These are phyloP conservation scores for Eucalyptus sideroxylon DNA, from an alignment of 345 rosid genomes.

Conservation along the genomic window DNA sequence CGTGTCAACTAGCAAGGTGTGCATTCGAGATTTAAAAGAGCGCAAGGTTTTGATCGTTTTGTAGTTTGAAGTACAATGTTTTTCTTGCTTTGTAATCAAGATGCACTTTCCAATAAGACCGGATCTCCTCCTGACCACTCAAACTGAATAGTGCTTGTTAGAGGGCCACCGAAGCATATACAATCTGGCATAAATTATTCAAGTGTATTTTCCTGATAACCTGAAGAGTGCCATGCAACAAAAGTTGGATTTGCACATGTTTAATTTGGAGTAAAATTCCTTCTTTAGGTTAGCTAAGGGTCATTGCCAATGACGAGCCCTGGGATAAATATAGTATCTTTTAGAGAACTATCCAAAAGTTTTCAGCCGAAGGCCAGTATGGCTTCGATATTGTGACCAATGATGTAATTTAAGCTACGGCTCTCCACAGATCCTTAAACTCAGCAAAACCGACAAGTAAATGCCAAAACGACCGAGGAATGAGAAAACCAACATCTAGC, in stretches of 20 bases:
- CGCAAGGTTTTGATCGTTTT: background rate
- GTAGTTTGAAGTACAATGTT: background rate
- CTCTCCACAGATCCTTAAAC: background rate
- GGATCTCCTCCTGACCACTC: background rate
- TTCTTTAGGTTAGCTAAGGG: background rate
- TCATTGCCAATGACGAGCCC: background rate
- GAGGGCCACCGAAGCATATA: background rate
- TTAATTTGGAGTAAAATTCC: background rate
- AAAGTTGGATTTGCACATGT: background rate
- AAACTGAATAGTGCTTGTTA: background rate
- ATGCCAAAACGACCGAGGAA: background rate
- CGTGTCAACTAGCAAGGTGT: background rate
- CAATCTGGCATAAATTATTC: rapidly evolving
- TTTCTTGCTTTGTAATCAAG: background rate
- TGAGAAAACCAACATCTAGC: background rate
- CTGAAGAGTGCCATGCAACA: background rate
- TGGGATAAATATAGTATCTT: background rate
- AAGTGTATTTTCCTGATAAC: background rate
- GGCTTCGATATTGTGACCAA: background rate
- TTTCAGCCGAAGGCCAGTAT: background rate
- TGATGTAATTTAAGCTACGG: background rate
- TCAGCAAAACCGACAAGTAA: background rate
- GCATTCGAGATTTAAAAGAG: background rate
- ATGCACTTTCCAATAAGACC: background rate
- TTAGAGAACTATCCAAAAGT: background rate